Percentiles rank a stretch among this genome's conserved stretches.
These are phyloP conservation scores for Thraustochytrium sp. DNA, from an alignment of 352 stramenopile species.

Conservation along the genomic window DNA sequence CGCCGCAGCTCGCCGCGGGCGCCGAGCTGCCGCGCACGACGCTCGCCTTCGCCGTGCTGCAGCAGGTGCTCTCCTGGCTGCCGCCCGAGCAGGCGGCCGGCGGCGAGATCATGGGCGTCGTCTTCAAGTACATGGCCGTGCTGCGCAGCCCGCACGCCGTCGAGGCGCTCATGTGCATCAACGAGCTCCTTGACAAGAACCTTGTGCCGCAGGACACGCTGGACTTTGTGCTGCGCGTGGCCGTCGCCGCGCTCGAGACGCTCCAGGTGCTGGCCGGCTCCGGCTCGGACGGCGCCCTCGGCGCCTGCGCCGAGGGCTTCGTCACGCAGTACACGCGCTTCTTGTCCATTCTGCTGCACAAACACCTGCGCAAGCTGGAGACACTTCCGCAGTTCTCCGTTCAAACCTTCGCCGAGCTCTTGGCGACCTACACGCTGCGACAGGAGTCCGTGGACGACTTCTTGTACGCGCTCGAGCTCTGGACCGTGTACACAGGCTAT, in stretches of 20 bases:
- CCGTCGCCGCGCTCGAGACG: not conserved
- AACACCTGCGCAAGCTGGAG: slow-evolving; percentile 2
- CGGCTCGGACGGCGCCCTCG: not conserved
- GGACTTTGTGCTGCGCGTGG: not conserved
- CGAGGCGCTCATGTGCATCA: slow-evolving; percentile 38
- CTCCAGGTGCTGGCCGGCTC: not conserved
- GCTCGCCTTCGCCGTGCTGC: not conserved
- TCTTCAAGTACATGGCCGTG: slow-evolving; percentile 29
- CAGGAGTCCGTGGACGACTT: slow-evolving; percentile 32
- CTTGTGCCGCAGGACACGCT: not conserved
- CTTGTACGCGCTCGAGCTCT: not conserved
- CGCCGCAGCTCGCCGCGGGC: not conserved
- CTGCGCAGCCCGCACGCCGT: not conserved
- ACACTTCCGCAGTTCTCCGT: not conserved
- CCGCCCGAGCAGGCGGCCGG: not conserved
- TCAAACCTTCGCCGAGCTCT: not conserved
- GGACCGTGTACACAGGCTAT: not conserved
- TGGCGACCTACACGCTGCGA: slow-evolving; percentile 15
- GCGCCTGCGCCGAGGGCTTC: not conserved
- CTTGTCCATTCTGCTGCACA: not conserved
- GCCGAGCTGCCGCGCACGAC: not conserved
- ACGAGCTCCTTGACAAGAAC: slow-evolving; percentile 39
- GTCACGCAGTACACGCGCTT: slow-evolving; percentile 33
- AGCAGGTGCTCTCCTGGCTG: not conserved
- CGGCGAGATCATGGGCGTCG: not conserved